phyloP scores from a whole-genome alignment of 2,329 filamentous ascomycete species.

The Xylogone sp. region DNA sequence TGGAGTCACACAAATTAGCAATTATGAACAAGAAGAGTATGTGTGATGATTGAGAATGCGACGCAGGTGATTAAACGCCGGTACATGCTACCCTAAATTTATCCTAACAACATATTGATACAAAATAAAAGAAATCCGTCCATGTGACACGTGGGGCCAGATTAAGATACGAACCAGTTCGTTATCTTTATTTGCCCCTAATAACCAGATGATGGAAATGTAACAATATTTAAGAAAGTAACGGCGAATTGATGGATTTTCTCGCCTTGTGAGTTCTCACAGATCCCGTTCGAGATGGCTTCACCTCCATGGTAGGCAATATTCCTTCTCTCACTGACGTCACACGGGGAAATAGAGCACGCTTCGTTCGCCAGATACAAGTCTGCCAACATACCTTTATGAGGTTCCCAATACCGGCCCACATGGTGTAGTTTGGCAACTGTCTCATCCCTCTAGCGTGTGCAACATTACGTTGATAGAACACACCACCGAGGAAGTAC shows the following conservation, averaged over 20 bases:
- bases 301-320: slow-evolving; percentile 27
- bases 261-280: slow-evolving; percentile 18
- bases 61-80: slow-evolving; percentile 7
- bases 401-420: slow-evolving; percentile 84
- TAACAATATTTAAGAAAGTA: slow-evolving; percentile 9
- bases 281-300: slow-evolving; percentile 10
- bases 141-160: not conserved
- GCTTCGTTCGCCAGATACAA: slow-evolving; percentile 21
- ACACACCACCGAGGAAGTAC: slow-evolving; percentile 87
- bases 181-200: not conserved
- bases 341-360: slow-evolving; percentile 22
- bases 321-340: slow-evolving; percentile 28
- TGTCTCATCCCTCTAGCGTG: slow-evolving; percentile 95
- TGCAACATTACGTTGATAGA: slow-evolving; percentile 92
- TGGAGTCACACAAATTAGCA: slow-evolving; percentile 26
- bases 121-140: too few relatives aligned
- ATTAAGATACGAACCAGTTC: not conserved
- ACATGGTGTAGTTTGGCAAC: slow-evolving; percentile 88
- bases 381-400: slow-evolving; percentile 59
- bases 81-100: slow-evolving; percentile 16
- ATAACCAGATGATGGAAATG: not conserved
- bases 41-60: slow-evolving; percentile 4
- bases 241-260: slow-evolving; percentile 21
- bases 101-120: slow-evolving; percentile 8
- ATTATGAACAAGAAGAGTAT: not conserved